Evolutionary conservation across 139 green algal genomes (phyloP), one percentile per base, ranked within the genome.

Genomic region (Closterium sp.): DNA sequence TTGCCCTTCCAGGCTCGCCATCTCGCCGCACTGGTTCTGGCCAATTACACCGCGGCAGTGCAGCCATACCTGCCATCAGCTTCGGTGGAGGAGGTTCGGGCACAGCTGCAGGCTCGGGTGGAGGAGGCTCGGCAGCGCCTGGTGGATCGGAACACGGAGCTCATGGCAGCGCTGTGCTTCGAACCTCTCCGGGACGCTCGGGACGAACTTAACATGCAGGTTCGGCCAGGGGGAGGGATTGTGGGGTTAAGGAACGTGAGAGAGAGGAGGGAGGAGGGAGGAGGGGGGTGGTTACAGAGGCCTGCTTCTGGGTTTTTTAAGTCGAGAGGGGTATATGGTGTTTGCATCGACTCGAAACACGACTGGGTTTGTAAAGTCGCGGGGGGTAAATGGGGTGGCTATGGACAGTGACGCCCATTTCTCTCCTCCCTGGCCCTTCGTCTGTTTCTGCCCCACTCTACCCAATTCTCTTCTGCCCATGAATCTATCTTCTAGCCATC

Each of bases 131-230:
- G 73, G n/a, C 29, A 31, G 70, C 34, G 89, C 6, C 29, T 91
- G 34, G 24, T 91, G 70, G 70, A 87, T n/a, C 89, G 31, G 62
- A 92, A 92, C 89, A 92, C 89, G 31, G 89, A 32, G 89, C 50
- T 92, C 19, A 92, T 92, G 89, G 2, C 89, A 17, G 62, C 62
- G 84, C 89, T 92, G 62, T 92, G 50, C 89, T 92, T 70, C 85
- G 62, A 92, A 7, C 89, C 89, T 85, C 62, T 92, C 9, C 9
- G 21, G 21, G 85, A 88, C 27, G 89, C 89, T 24, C 21, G 17
- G 21, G 31, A 31, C 24, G 62, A 90, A 24, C 85, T 92, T 9
- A 85, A 70, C 85, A 88, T 92, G 89, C 28, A 92, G 88, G 88
- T 91, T 29, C 84, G 84, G 28, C 11, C 31, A n/a, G 84, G 22